Conservation (phyloP, 1,284 basidiomycete genomes). For the Cryptococcus jaspeensis region DNA sequence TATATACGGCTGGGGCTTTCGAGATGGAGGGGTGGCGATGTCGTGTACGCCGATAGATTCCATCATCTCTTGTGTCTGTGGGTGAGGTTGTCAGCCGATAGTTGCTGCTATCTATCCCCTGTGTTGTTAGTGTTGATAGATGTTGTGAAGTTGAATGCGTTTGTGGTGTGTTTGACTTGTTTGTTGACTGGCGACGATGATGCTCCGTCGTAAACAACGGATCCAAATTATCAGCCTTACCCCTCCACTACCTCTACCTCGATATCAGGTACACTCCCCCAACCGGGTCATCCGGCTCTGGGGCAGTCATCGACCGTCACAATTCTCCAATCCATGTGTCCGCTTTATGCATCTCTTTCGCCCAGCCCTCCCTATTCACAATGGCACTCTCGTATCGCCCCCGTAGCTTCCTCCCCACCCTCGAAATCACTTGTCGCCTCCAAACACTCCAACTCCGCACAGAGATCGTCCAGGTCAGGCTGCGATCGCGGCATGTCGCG, state of each 20-base stretch:
- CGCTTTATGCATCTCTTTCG: too few species aligned
- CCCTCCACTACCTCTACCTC: too few species aligned
- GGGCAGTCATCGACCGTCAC: too few species aligned
- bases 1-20: slow-evolving; percentile 5
- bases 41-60: slow-evolving; percentile 14
- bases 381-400: too few species aligned
- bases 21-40: slow-evolving; percentile 2
- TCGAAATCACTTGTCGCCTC: slow-evolving; percentile 12
- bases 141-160: too few species aligned
- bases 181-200: too few species aligned
- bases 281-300: too few species aligned
- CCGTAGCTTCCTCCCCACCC: background rate
- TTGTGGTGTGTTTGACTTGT: too few species aligned
- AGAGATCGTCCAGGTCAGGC: slow-evolving; percentile 14
- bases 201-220: slow-evolving; percentile 1
- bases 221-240: background rate
- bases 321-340: too few species aligned
- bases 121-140: too few species aligned
- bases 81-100: background rate
- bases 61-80: slow-evolving; percentile 3
- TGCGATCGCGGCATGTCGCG: slow-evolving; percentile 11
- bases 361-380: too few species aligned
- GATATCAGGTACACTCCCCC: too few species aligned
- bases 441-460: slow-evolving; percentile 8
- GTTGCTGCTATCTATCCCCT: background rate